Conservation (phyloP, 1,284 basidiomycete species). For the Moesziomyces sp. region DNA sequence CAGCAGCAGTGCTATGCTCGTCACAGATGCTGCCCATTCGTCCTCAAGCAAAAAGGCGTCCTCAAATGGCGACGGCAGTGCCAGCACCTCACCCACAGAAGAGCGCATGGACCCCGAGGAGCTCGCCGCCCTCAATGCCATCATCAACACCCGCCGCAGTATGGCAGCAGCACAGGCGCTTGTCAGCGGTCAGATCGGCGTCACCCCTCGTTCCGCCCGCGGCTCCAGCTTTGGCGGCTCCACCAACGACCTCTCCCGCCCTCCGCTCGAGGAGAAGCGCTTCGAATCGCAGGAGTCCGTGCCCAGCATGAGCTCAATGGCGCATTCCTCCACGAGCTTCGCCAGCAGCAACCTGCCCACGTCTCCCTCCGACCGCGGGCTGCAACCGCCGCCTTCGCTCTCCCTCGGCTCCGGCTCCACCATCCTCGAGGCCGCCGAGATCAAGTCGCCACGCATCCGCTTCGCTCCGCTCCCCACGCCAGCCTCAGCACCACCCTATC, state of each 20-base stretch:
- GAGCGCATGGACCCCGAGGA: constrained; percentile 64
- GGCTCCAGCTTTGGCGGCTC: constrained; percentile 40
- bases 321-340: constrained; percentile 26
- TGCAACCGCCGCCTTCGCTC: constrained; percentile 5
- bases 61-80: constrained; percentile 2
- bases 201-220: constrained; percentile 17
- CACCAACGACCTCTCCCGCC: constrained; percentile 19
- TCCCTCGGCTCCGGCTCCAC: constrained; percentile 11
- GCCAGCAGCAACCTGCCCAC: constrained; percentile 30
- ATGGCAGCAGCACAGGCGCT: constrained; percentile 65
- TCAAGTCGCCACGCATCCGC: constrained; percentile 47
- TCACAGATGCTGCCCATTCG: background rate
- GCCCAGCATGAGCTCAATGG: constrained; percentile 45
- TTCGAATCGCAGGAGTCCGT: constrained; percentile 47
- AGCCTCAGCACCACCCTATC: constrained; percentile 15
- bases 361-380: constrained; percentile 13
- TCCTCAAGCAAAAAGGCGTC: constrained; percentile 2
- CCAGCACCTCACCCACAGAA: constrained; percentile 21
- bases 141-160: constrained; percentile 66
- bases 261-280: constrained; percentile 29
- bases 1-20: background rate
- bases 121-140: constrained; percentile 65
- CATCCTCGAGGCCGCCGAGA: constrained; percentile 13
- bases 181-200: constrained; percentile 50
- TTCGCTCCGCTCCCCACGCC: constrained; percentile 53